phyloP scores from a whole-genome alignment of 2,329 filamentous ascomycete species.

The Pestalotiopsis sp. region DNA sequence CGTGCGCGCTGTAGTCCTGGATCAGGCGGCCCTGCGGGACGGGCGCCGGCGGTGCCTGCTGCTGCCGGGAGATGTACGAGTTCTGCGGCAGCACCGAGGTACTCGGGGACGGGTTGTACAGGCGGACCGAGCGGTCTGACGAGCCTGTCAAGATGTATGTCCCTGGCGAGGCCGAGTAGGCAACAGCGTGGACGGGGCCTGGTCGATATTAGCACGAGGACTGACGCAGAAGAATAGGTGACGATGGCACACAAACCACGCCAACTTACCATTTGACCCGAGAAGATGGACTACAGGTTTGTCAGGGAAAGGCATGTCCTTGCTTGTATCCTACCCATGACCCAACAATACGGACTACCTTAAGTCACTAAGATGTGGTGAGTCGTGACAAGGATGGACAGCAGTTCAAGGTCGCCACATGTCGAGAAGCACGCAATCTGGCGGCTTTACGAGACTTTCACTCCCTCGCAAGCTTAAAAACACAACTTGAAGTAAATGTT shows the following conservation, averaged over 20 bases:
- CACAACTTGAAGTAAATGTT: no score
- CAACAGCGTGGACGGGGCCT: slow-evolving; percentile 74
- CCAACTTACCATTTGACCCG: slow-evolving; percentile 58
- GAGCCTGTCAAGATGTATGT: slow-evolving; percentile 85
- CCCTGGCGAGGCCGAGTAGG: slow-evolving; percentile 73
- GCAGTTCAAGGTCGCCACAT: background rate
- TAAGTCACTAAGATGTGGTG: background rate
- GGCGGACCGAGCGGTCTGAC: slow-evolving; percentile 80
- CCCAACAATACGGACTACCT: background rate
- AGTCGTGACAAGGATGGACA: background rate
- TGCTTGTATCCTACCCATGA: slow-evolving; percentile 7
- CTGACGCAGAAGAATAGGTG: slow-evolving; percentile 1
- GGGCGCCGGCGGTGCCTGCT: slow-evolving; percentile 32
- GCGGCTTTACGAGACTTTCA: background rate
- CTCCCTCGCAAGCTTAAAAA: background rate
- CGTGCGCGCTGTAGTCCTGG: slow-evolving; percentile 87
- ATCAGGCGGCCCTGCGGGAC: slow-evolving; percentile 66
- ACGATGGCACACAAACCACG: background rate
- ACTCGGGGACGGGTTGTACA: slow-evolving; percentile 76
- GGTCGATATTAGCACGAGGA: slow-evolving; percentile 14
- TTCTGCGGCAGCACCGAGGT: slow-evolving; percentile 25
- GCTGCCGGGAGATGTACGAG: slow-evolving; percentile 37
- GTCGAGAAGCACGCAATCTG: background rate
- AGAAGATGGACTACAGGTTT: slow-evolving; percentile 57
- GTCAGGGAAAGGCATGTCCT: slow-evolving; percentile 42